phyloP scores from a whole-genome alignment of 371 early-diverging fungal species.

The Rhizopus microsporus region DNA sequence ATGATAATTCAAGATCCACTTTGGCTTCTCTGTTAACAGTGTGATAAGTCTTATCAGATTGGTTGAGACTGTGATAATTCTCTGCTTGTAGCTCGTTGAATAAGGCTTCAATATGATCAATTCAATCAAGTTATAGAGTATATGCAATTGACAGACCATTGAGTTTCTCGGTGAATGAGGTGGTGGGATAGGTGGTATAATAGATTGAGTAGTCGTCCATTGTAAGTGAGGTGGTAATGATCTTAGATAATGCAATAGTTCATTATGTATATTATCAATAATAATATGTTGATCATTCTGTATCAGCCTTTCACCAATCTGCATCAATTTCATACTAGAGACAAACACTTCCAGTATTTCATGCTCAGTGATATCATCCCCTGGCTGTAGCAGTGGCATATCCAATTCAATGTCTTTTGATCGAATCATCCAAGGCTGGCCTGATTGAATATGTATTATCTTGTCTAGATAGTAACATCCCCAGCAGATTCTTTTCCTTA shows the following conservation, averaged over 20 bases:
- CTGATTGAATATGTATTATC: slow-evolving; percentile 21
- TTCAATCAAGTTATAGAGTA: slow-evolving; percentile 33
- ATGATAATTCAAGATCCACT: slow-evolving; percentile 16
- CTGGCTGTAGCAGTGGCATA: slow-evolving; percentile 34
- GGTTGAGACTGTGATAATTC: slow-evolving; percentile 18
- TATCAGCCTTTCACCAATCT: slow-evolving; percentile 26
- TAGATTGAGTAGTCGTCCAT: slow-evolving; percentile 24
- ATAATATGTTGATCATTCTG: slow-evolving; percentile 19
- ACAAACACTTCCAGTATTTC: slow-evolving; percentile 32
- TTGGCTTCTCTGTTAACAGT: slow-evolving; percentile 6
- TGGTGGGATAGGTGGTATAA: slow-evolving; percentile 6
- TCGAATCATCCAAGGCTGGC: slow-evolving; percentile 29
- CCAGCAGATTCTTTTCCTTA: slow-evolving; percentile 33
- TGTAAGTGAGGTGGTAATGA: slow-evolving; percentile 30
- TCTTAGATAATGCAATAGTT: slow-evolving; percentile 27
- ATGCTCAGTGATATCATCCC: slow-evolving; percentile 30
- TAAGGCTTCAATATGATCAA: slow-evolving; percentile 27
- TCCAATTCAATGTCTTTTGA: slow-evolving; percentile 31
- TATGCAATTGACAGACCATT: slow-evolving; percentile 25
- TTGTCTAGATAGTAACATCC: slow-evolving; percentile 37
- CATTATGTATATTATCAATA: slow-evolving; percentile 18
- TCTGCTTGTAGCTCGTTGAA: slow-evolving; percentile 19
- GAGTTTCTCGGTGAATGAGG: slow-evolving; percentile 17
- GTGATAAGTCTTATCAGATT: slow-evolving; percentile 21
- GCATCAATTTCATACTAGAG: slow-evolving; percentile 24